Evolutionary conservation across 306 rosid species (phyloP), one percentile per base, ranked within the genome.

Genomic region (Ormosia semicastrata): DNA sequence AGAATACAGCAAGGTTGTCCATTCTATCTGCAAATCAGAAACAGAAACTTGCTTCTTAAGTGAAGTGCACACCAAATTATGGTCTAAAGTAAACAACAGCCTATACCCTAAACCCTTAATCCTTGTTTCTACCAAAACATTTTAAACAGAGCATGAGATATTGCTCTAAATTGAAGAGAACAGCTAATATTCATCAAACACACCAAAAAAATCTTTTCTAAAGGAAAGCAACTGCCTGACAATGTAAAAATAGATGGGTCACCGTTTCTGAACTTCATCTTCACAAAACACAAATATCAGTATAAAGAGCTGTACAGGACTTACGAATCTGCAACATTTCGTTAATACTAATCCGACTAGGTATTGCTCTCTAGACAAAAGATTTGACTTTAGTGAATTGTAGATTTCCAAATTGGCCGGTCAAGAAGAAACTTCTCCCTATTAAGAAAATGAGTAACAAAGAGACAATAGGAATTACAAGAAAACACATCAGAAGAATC

Each of bases 191-290:
- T 54, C 32, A 53, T 67, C 29, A 52, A 65, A 65, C 44, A 10
- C 76, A 29, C 17, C 1, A 2, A 60, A 75, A 60, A 59, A 7
- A 8, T 12, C 2, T 44, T 39, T n/a, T 43, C 29, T 8, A 43
- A 64, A 62, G 59, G 60, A 76, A 76, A 76, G 34, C 18, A 33
- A 47, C 73, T 63, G 17, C 81, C 73, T 15, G 39, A 50, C 57
- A 59, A 34, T 15, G 11, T 64, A 76, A 30, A 60, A 15, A 32
- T 75, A 44, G n/a, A 64, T 4, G 0, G 5, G 63, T 63, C 64
- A 7, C 64, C 46, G 49, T 62, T 64, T 52, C 60, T 44, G 13
- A 60, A 8, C 34, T 44, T 57, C 14, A 29, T 41, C 43, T 58
- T 3, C 65, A 41, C 77, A 36, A 36, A 36, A 43, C 69, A 24